Percentiles rank a stretch among this genome's conserved stretches.
These are phyloP conservation scores for Fomitopsis pulvina DNA, from an alignment of 768 basidiomycete species.

Conservation along the genomic window DNA sequence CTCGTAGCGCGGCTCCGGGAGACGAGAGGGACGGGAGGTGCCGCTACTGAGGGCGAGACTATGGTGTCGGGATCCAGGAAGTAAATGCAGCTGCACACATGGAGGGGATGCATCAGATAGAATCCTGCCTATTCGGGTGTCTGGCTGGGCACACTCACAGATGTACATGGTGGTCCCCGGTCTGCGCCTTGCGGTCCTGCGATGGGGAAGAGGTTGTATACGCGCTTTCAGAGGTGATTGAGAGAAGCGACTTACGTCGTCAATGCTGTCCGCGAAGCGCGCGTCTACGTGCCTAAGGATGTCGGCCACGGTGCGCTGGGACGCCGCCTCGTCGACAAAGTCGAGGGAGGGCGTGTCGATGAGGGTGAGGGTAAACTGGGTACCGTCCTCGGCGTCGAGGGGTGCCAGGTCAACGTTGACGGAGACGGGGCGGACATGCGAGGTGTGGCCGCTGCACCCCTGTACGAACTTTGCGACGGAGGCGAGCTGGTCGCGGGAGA, in stretches of 20 bases:
- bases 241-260: slow-evolving; percentile 54
- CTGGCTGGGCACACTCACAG: slow-evolving; percentile 41
- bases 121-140: slow-evolving; percentile 4
- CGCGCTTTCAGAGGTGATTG: not conserved
- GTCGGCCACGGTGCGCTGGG: slow-evolving; percentile 60
- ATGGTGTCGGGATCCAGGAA: slow-evolving; percentile 83
- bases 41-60: slow-evolving; percentile 61
- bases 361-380: slow-evolving; percentile 57
- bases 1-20: slow-evolving; percentile 64
- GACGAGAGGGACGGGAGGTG: slow-evolving; percentile 60
- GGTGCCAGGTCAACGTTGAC: slow-evolving; percentile 63
- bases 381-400: slow-evolving; percentile 38
- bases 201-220: not conserved
- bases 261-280: slow-evolving; percentile 65
- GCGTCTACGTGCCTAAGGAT: slow-evolving; percentile 68
- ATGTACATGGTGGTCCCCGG: slow-evolving; percentile 75
- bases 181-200: slow-evolving; percentile 67
- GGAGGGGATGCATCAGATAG: slow-evolving; percentile 9
- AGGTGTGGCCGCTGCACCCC: slow-evolving; percentile 63
- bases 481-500: slow-evolving; percentile 69
- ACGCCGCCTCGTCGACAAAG: slow-evolving; percentile 55
- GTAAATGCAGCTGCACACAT: slow-evolving; percentile 63
- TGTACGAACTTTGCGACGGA: slow-evolving; percentile 81
- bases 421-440: slow-evolving; percentile 63
- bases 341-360: slow-evolving; percentile 82